phyloP scores from a whole-genome alignment of 2,329 filamentous ascomycete genomes.

The Daldinia eschscholtzii region DNA sequence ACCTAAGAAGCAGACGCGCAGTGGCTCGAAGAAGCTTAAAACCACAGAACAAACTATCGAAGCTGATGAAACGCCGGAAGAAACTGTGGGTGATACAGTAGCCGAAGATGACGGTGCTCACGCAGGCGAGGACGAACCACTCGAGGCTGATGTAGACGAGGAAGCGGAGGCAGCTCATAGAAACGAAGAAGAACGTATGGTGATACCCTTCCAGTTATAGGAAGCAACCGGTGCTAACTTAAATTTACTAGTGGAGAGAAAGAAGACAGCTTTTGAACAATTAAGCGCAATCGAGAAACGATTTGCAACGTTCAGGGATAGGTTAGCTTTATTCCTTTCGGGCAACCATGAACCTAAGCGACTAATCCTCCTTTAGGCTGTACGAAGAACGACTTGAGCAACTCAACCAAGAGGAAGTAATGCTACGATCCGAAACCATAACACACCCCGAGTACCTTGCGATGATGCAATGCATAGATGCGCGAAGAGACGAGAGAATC shows the following conservation, averaged over 20 bases:
- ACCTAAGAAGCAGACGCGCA: slow-evolving; percentile 52
- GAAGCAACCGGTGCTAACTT: slow-evolving; percentile 47
- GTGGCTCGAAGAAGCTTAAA: slow-evolving; percentile 54
- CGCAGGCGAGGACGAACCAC: slow-evolving; percentile 67
- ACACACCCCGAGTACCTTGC: slow-evolving; percentile 92
- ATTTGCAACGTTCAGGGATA: slow-evolving; percentile 87
- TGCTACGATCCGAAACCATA: slow-evolving; percentile 69
- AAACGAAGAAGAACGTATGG: slow-evolving; percentile 75
- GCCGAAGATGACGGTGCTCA: slow-evolving; percentile 59
- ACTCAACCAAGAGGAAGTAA: slow-evolving; percentile 77
- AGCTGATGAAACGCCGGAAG: slow-evolving; percentile 46
- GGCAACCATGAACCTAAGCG: slow-evolving; percentile 42
- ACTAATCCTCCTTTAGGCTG: slow-evolving; percentile 66
- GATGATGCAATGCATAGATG: slow-evolving; percentile 89
- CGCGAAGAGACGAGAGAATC: slow-evolving; percentile 83
- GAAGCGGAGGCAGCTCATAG: slow-evolving; percentile 69
- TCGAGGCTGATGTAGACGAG: slow-evolving; percentile 69
- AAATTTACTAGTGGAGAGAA: slow-evolving; percentile 74
- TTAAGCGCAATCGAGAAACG: slow-evolving; percentile 86
- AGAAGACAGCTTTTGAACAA: slow-evolving; percentile 83
- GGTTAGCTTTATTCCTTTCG: slow-evolving; percentile 60
- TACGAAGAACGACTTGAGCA: slow-evolving; percentile 90
- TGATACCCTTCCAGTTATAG: slow-evolving; percentile 12
- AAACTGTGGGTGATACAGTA: slow-evolving; percentile 52
- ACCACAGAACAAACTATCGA: slow-evolving; percentile 44